phyloP scores from a whole-genome alignment of 257 asterid species.

The Lithospermum erythrorhizon region DNA sequence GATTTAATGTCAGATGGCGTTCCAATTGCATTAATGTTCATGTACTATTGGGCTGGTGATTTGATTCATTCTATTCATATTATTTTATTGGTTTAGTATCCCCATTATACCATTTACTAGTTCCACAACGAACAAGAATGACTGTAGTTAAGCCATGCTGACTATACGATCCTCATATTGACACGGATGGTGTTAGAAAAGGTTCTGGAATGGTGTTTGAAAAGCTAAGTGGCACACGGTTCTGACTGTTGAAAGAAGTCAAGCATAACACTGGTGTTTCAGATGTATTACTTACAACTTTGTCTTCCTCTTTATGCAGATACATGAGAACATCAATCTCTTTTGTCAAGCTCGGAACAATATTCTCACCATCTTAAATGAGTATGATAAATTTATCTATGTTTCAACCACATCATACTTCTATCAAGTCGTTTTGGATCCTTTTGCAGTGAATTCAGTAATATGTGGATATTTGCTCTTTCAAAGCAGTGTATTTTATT shows the following conservation, averaged over 20 bases:
- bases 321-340: conserved; percentile 62
- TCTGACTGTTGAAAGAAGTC: too few relatives aligned
- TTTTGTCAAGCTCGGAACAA: conserved; percentile 57
- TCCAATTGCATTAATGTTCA: neutral
- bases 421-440: neutral
- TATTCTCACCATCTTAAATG: conserved; percentile 45
- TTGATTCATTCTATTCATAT: too few relatives aligned
- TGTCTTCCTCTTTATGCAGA: conserved; percentile 28
- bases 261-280: neutral
- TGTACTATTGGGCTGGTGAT: neutral
- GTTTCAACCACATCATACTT: neutral
- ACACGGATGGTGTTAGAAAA: too few relatives aligned
- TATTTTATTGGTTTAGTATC: neutral
- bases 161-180: neutral
- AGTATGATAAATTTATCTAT: conserved; percentile 33
- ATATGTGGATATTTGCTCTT: too few relatives aligned
- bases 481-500: too few relatives aligned
- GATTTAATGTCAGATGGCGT: neutral
- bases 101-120: too few relatives aligned
- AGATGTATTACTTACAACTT: neutral
- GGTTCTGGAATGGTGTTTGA: too few relatives aligned
- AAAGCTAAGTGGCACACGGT: too few relatives aligned
- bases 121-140: neutral
- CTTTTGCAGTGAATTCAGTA: too few relatives aligned
- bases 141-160: neutral